phyloP scores from a whole-genome alignment of 2,329 filamentous ascomycete species.

The Fusarium tjaetaba region DNA sequence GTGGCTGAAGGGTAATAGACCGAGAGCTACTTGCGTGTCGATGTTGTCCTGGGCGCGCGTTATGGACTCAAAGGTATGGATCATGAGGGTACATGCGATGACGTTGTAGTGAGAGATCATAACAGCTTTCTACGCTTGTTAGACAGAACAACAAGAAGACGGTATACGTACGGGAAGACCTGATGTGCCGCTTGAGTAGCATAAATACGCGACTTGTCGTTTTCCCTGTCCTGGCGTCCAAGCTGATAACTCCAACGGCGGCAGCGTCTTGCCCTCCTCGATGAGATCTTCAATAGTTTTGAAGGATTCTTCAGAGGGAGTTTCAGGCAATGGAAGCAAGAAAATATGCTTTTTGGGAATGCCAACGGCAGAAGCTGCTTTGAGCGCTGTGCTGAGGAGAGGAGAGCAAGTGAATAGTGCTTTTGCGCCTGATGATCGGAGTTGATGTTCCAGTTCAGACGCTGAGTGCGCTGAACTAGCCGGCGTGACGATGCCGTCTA shows the following conservation, averaged over 20 bases:
- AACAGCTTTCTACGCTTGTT: slow-evolving; percentile 73
- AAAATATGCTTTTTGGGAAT: slow-evolving; percentile 73
- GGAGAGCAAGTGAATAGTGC: slow-evolving; percentile 78
- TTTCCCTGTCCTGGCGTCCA: slow-evolving; percentile 73
- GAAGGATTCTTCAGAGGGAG: slow-evolving; percentile 52
- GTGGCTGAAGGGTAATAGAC: slow-evolving; percentile 80
- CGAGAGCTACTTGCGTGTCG: slow-evolving; percentile 62
- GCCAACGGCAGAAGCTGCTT: slow-evolving; percentile 69
- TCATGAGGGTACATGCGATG: slow-evolving; percentile 77
- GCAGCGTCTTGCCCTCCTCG: slow-evolving; percentile 63
- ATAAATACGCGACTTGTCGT: slow-evolving; percentile 77
- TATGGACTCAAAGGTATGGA: slow-evolving; percentile 55
- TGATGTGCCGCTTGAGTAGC: slow-evolving; percentile 83
- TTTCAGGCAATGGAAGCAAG: slow-evolving; percentile 71
- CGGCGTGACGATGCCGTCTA: slow-evolving; percentile 77
- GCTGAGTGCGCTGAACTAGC: slow-evolving; percentile 79
- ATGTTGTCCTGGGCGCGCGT: slow-evolving; percentile 50
- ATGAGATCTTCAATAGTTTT: slow-evolving; percentile 75
- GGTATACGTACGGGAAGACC: slow-evolving; percentile 69
- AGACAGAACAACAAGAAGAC: rapidly evolving
- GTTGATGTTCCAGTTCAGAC: slow-evolving; percentile 75
- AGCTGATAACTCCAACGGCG: slow-evolving; percentile 60
- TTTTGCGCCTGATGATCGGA: slow-evolving; percentile 74
- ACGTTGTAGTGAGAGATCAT: slow-evolving; percentile 85
- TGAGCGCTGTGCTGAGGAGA: slow-evolving; percentile 69